Evolutionary conservation across 805 yeast genomes (phyloP), one percentile per base, ranked within the genome.

Genomic region (Starmerella floricola): DNA sequence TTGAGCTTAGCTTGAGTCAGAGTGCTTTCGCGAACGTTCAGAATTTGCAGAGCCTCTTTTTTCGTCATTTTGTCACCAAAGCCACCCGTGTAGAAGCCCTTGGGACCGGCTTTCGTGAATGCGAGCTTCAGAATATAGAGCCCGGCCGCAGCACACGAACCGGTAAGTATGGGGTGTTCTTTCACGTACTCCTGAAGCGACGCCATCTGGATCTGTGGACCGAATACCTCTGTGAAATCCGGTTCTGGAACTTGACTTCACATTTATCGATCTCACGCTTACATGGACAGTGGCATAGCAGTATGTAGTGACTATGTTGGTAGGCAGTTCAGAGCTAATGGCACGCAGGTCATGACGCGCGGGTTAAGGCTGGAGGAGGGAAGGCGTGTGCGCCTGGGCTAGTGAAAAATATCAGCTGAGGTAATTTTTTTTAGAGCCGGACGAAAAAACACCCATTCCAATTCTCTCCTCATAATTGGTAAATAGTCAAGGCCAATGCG

Each of bases 61-160:
- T 87, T 78, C 45, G 73, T 71, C 94, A 88, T 85, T 61, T 88
- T 91, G n/a, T 74, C 61, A 29, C 87, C 95, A 63, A 88, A 88
- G 1, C 95, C 84, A 44, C 97, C 98, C 59, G 78, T 84, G 58
- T 69, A 65, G 56, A 78, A 88, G 17, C 79, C 75, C 50, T 75
- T 73, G n/a, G 85, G 80, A 48, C 76, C 79, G 31, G 55, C 44
- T 41, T 57, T 58, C 34, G 56, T 49, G 48, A 62, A 53, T 20
- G 60, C 52, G 16, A 58, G 52, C 37, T 48, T 52, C 30, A 56
- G 40, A 10, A 45, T 41, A 20, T 47, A 52, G 17, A 53, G 73
- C 3, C 74, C 63, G 4, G 78, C 73, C 48, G 79, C 73, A 0
- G 72, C 78, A 13, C 93, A 94, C 10, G 77, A 53, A 11, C 81